A percentile compares a stretch with the other conserved stretches of the same genome.
These are phyloP conservation scores for Pestalotiopsis sp. DNA, from an alignment of 2,329 filamentous ascomycete genomes.

Conservation along the genomic window DNA sequence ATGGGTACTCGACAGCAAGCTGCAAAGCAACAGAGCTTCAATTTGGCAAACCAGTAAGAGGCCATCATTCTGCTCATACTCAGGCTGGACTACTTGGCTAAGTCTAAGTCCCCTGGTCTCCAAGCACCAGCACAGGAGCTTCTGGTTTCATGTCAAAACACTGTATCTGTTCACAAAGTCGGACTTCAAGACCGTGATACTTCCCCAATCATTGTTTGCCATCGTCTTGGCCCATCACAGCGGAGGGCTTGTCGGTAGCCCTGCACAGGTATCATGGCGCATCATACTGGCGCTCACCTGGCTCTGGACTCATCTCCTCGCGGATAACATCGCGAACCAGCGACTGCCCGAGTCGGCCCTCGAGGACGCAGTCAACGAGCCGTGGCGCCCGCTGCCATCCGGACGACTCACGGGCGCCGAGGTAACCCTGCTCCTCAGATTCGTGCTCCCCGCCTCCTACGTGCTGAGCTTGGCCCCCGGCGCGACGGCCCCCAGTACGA, in stretches of 20 bases:
- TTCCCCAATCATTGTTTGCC: slow-evolving; percentile 32
- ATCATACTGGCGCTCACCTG: slow-evolving; percentile 11
- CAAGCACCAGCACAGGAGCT: background rate
- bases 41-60: background rate
- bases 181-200: slow-evolving; percentile 35
- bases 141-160: slow-evolving; percentile 21
- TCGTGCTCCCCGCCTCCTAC: background rate
- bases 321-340: slow-evolving; percentile 32
- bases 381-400: slow-evolving; percentile 25
- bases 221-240: background rate
- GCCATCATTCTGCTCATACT: background rate
- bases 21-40: background rate
- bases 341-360: slow-evolving; percentile 21
- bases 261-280: background rate
- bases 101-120: background rate
- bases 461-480: background rate
- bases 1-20: too few relatives aligned
- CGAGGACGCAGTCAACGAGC: slow-evolving; percentile 34
- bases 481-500: background rate
- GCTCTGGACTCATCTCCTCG: slow-evolving; percentile 31
- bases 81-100: background rate
- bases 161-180: slow-evolving; percentile 33
- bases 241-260: background rate
- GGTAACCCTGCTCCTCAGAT: background rate
- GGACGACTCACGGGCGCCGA: background rate